Conservation (phyloP, 352 stramenopile species). For the Peronospora belbahrii region DNA sequence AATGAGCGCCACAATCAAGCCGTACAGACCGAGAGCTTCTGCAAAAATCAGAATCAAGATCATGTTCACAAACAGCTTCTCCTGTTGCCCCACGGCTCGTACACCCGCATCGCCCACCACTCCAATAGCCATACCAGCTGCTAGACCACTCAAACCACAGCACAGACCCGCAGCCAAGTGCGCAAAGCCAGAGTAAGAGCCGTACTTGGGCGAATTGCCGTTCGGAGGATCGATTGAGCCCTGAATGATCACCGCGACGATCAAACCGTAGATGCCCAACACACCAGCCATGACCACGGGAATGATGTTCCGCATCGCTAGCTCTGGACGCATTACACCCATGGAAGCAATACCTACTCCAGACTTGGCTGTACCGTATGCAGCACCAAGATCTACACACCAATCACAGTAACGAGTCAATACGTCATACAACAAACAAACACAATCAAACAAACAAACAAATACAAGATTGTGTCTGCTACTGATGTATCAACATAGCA, state of each 20-base stretch:
- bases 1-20: slow-evolving; percentile 93
- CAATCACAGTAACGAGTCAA: neutral
- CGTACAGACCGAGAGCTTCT: slow-evolving; percentile 95
- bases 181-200: slow-evolving; percentile 91
- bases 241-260: slow-evolving; percentile 92
- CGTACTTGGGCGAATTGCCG: slow-evolving; percentile 74
- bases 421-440: no score
- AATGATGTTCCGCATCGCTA: slow-evolving; percentile 99
- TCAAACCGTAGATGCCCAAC: slow-evolving; percentile 94
- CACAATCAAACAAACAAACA: neutral
- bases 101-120: slow-evolving; percentile 95
- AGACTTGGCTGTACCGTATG: slow-evolving; percentile 96
- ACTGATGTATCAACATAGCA: neutral
- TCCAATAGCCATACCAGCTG: slow-evolving; percentile 92
- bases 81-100: slow-evolving; percentile 94
- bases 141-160: slow-evolving; percentile 89
- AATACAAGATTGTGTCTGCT: neutral
- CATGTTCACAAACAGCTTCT: slow-evolving; percentile 98
- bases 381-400: slow-evolving; percentile 88
- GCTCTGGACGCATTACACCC: slow-evolving; percentile 92
- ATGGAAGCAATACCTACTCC: slow-evolving; percentile 95
- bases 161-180: slow-evolving; percentile 92
- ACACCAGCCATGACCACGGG: slow-evolving; percentile 98
- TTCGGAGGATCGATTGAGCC: slow-evolving; percentile 83
- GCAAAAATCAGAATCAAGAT: slow-evolving; percentile 99